Conservation (phyloP, 2,329 filamentous ascomycete genomes). For the Monascus ruber region DNA sequence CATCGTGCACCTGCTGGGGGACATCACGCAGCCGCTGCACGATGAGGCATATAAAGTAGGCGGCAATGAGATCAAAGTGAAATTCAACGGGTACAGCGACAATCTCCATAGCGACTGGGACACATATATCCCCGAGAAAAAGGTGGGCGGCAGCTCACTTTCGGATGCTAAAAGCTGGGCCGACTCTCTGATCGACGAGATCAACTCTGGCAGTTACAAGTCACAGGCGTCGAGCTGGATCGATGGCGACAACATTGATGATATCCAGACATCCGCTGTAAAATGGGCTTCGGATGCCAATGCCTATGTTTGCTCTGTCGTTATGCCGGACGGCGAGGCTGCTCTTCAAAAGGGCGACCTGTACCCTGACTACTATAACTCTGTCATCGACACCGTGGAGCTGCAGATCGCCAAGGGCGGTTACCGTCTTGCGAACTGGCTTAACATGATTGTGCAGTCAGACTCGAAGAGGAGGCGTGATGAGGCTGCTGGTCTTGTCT, state of each 20-base stretch:
- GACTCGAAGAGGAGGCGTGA: too few species aligned
- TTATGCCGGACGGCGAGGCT: constrained; percentile 50
- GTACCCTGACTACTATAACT: constrained; percentile 51
- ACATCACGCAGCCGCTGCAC: constrained; percentile 62
- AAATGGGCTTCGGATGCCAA: constrained; percentile 58
- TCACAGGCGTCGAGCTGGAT: constrained; percentile 44
- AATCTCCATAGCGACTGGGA: constrained; percentile 70
- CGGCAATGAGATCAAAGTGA: constrained; percentile 57
- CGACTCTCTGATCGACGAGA: constrained; percentile 9
- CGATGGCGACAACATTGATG: constrained; percentile 43
- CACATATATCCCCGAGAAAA: constrained; percentile 54
- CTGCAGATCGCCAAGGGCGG: constrained; percentile 57
- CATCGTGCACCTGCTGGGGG: constrained; percentile 48
- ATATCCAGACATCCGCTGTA: constrained; percentile 47
- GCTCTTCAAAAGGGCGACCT: constrained; percentile 51
- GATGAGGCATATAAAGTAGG: constrained; percentile 50
- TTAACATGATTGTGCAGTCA: constrained; percentile 45
- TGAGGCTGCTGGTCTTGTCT: too few species aligned
- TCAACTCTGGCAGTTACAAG: constrained; percentile 32
- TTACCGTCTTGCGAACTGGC: constrained; percentile 55
- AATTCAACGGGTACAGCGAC: constrained; percentile 44
- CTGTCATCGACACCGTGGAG: constrained; percentile 54
- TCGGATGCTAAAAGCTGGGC: constrained; percentile 14
- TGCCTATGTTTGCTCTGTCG: constrained; percentile 52
- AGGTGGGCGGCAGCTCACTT: constrained; percentile 44